A percentile compares a stretch with the other conserved stretches of the same genome.
phyloP scores from a whole-genome alignment of 495 filamentous ascomycete genomes.

The Aspergillus wentii region DNA sequence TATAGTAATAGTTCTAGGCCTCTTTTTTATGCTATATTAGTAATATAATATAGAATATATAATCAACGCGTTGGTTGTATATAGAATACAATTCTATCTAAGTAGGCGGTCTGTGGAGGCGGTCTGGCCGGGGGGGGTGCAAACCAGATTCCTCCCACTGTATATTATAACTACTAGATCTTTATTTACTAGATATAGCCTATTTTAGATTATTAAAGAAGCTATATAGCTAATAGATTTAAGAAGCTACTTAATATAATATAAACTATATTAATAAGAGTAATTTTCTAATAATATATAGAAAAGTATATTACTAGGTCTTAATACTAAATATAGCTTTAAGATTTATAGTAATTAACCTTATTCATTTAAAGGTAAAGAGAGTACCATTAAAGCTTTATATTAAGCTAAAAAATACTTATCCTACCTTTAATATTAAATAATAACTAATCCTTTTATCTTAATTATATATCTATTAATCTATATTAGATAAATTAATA shows the following conservation, averaged over 20 bases:
- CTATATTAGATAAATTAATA: background rate
- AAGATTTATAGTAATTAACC: constrained; percentile 5
- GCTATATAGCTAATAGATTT: constrained; percentile 4
- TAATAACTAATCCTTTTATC: background rate
- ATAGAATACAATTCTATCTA: no score
- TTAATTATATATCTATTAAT: background rate
- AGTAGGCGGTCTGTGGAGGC: no score
- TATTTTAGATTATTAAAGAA: constrained; percentile 11
- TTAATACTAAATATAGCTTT: background rate
- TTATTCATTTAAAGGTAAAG: constrained; percentile 6
- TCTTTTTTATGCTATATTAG: no score
- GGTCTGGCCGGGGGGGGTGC: no score
- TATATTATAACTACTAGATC: constrained; percentile 15
- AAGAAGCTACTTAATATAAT: background rate
- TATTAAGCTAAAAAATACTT: no score
- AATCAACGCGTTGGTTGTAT: no score
- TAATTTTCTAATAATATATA: background rate
- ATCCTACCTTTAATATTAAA: constrained; percentile 1
- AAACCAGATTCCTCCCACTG: no score
- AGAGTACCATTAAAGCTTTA: constrained; percentile 5
- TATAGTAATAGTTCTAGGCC: no score
- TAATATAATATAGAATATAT: no score
- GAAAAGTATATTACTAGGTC: background rate
- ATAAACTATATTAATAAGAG: constrained; percentile 3
- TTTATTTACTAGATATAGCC: constrained; percentile 18